A percentile compares a stretch with the other conserved stretches of the same genome.
Conservation (phyloP, 352 stramenopile species). For the Pythium plurisporium region DNA sequence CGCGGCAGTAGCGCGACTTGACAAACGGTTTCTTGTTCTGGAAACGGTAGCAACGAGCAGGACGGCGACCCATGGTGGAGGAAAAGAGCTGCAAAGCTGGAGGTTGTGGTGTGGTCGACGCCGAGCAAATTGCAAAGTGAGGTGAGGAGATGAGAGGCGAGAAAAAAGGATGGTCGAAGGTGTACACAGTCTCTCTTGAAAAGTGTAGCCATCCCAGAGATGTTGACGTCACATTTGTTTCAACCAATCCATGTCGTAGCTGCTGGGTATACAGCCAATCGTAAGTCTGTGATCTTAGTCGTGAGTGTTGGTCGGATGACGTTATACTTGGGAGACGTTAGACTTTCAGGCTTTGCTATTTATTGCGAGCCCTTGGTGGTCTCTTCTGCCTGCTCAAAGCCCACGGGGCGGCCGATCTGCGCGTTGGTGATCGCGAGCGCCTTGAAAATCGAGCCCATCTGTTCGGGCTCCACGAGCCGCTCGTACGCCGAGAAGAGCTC, state of each 20-base stretch:
- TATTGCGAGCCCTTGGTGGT: slow-evolving; percentile 4
- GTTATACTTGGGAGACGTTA: too few species aligned
- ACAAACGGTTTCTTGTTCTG: slow-evolving; percentile 99
- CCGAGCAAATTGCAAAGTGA: too few species aligned
- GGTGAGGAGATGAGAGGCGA: not conserved
- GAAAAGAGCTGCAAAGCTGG: too few species aligned
- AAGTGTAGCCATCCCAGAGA: slow-evolving; percentile 9
- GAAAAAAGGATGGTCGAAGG: not conserved
- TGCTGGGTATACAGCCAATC: not conserved
- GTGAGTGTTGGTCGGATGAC: slow-evolving; percentile 4
- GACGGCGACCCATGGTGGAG: slow-evolving; percentile 63
- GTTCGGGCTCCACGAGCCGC: slow-evolving; percentile 86
- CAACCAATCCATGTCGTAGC: not conserved
- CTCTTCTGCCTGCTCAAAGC: slow-evolving; percentile 41
- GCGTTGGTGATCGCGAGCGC: slow-evolving; percentile 85
- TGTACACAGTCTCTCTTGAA: not conserved
- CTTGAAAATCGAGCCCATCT: slow-evolving; percentile 95
- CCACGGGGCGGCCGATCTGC: slow-evolving; percentile 50
- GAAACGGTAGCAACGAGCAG: slow-evolving; percentile 99
- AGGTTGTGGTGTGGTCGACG: not conserved
- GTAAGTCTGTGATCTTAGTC: not conserved
- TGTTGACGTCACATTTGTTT: not conserved
- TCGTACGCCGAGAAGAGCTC: slow-evolving; percentile 91
- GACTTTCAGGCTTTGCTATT: not conserved
- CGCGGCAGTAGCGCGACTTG: slow-evolving; percentile 99